A percentile compares a stretch with the other conserved stretches of the same genome.
phyloP scores from a whole-genome alignment of 352 stramenopile genomes.

The Phytophthora quininea region DNA sequence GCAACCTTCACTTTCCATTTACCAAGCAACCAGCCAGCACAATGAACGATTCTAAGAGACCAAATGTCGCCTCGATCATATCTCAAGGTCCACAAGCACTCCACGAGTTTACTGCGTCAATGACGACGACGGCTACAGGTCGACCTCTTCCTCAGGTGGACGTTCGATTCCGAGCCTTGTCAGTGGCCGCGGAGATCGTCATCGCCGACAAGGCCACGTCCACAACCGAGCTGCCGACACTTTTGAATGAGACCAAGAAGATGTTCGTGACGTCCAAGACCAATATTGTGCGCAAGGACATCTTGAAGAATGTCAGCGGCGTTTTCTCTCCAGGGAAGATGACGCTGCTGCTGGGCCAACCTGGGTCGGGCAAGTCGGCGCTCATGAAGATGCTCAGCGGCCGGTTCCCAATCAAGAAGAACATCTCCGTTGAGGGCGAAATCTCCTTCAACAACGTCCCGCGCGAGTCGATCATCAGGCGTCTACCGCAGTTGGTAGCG shows the following conservation, averaged over 20 bases:
- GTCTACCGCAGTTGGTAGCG: constrained; percentile 23
- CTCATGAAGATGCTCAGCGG: constrained; percentile 21
- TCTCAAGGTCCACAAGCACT: constrained; percentile 29
- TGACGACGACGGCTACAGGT: constrained; percentile 26
- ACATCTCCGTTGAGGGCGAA: constrained; percentile 22
- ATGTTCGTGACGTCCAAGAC: constrained; percentile 26
- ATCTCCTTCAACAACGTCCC: constrained; percentile 20
- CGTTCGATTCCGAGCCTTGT: constrained; percentile 32
- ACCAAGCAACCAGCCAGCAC: constrained; percentile 1
- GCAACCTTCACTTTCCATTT: neutral
- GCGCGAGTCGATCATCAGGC: constrained; percentile 4
- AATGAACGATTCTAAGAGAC: neutral
- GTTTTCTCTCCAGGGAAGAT: constrained; percentile 20
- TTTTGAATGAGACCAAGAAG: constrained; percentile 33
- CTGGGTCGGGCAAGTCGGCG: constrained; percentile 1
- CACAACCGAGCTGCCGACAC: constrained; percentile 40
- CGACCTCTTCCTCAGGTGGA: constrained; percentile 36
- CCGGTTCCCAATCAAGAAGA: constrained; percentile 33
- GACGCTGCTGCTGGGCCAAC: constrained; percentile 17
- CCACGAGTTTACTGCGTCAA: constrained; percentile 29
- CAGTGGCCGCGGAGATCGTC: constrained; percentile 20
- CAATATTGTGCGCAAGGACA: constrained; percentile 31
- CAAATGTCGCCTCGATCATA: constrained; percentile 12
- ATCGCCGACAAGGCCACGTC: constrained; percentile 24
- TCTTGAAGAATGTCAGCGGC: constrained; percentile 30